phyloP scores from a whole-genome alignment of 805 yeast genomes.

The Ogataea salicorniae region DNA sequence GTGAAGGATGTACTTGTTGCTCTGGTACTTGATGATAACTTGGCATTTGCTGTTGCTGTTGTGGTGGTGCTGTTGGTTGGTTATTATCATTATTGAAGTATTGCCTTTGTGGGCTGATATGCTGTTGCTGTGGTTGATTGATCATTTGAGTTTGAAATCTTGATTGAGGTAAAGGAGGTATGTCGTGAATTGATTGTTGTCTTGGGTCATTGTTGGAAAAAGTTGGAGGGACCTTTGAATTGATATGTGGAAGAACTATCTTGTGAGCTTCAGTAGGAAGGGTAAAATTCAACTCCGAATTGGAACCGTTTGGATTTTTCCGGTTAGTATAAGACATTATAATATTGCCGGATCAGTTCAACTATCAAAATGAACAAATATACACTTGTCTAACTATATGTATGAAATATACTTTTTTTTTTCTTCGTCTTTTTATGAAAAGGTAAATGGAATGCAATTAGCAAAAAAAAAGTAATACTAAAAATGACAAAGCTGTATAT shows the following conservation, averaged over 20 bases:
- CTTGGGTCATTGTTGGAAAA: background rate
- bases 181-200: slow-evolving; percentile 7
- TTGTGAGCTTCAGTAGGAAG: slow-evolving; percentile 2
- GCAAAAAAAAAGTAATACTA: no score
- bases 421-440: no score
- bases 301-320: slow-evolving; percentile 4
- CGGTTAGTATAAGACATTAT: no score
- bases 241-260: background rate
- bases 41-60: slow-evolving; percentile 1
- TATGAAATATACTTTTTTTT: no score
- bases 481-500: no score
- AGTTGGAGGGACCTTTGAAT: background rate
- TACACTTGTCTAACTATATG: background rate
- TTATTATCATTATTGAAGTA: background rate
- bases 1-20: background rate
- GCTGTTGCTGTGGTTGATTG: slow-evolving; percentile 5
- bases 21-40: background rate
- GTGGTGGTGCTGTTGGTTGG: slow-evolving; percentile 8
- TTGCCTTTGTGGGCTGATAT: slow-evolving; percentile 1
- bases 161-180: slow-evolving; percentile 21
- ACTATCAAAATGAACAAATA: no score
- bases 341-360: no score
- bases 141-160: slow-evolving; percentile 6
- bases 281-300: slow-evolving; percentile 5
- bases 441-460: no score